A percentile compares a stretch with the other conserved stretches of the same genome.
Evolutionary conservation across 164 flowering plant species (phyloP).

Genomic region (Tinospora cordifolia): DNA sequence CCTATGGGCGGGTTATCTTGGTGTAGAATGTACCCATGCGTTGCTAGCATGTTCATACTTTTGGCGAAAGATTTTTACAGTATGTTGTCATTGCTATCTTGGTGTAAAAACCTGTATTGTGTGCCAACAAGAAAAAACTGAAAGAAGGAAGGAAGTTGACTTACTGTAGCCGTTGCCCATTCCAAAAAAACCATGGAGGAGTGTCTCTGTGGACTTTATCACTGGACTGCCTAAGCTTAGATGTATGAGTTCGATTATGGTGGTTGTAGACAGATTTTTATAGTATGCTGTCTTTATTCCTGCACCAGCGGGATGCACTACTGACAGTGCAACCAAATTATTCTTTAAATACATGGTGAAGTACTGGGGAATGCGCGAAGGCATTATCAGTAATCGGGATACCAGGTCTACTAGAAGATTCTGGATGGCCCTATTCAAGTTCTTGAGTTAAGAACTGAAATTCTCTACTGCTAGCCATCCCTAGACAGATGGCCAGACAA

Average conservation of each 20-base stretch:
- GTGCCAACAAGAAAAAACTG: slow-evolving; percentile 10
- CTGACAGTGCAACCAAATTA: not conserved
- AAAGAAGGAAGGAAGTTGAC: not conserved
- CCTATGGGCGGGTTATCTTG: slow-evolving; percentile 12
- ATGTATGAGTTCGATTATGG: no score
- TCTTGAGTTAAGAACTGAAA: not conserved
- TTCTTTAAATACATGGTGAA: not conserved
- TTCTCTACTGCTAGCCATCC: no score
- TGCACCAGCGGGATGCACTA: not conserved
- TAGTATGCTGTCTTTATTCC: no score
- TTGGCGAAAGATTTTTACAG: no score
- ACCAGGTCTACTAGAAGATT: not conserved
- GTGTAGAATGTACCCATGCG: no score
- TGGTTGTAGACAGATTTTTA: no score
- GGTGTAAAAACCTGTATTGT: not conserved
- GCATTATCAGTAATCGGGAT: no score
- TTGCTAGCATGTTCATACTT: no score
- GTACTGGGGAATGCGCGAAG: not conserved
- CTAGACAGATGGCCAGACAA: no score
- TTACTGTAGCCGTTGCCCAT: slow-evolving; percentile 7
- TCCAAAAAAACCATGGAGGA: not conserved
- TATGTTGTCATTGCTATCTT: no score
- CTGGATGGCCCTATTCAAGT: not conserved
- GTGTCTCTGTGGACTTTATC: slow-evolving; percentile 10
- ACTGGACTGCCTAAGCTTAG: no score